phyloP scores from a whole-genome alignment of 352 stramenopile genomes.

The Aphanomyces cochlioides region DNA sequence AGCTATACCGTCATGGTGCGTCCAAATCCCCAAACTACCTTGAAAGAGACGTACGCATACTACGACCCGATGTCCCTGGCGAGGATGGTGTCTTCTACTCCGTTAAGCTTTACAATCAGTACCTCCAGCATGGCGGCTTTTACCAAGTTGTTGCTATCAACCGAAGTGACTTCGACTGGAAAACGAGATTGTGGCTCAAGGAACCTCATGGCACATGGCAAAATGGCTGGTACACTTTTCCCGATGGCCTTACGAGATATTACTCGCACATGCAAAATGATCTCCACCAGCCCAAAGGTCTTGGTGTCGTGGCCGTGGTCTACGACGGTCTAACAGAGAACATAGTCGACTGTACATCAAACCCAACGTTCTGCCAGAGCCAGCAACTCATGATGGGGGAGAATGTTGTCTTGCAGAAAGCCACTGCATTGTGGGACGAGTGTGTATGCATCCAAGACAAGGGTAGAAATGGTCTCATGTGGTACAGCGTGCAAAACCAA shows the following conservation, averaged over 20 bases:
- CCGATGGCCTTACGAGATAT: background rate
- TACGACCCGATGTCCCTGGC: background rate
- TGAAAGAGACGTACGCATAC: background rate
- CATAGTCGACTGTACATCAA: too few species aligned
- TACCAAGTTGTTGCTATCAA: background rate
- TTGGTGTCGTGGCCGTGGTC: background rate
- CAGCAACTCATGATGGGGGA: background rate
- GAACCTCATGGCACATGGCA: background rate
- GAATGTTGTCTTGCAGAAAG: background rate
- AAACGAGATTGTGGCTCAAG: background rate
- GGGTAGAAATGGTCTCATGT: background rate
- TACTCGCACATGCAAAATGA: background rate
- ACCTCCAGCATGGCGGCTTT: background rate
- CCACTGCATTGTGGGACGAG: background rate
- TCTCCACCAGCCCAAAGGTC: background rate
- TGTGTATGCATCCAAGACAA: conserved; percentile 7
- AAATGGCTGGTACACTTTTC: background rate
- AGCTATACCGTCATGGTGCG: background rate
- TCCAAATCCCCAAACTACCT: background rate
- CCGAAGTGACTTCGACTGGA: background rate
- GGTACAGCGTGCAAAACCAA: background rate
- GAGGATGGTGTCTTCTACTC: background rate
- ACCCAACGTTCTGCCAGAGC: background rate
- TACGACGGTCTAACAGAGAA: too few species aligned
- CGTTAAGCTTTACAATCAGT: background rate